Base-by-base conservation (phyloP, 139 green algal genomes). In the Raphidocelis subcapitata region DNA sequence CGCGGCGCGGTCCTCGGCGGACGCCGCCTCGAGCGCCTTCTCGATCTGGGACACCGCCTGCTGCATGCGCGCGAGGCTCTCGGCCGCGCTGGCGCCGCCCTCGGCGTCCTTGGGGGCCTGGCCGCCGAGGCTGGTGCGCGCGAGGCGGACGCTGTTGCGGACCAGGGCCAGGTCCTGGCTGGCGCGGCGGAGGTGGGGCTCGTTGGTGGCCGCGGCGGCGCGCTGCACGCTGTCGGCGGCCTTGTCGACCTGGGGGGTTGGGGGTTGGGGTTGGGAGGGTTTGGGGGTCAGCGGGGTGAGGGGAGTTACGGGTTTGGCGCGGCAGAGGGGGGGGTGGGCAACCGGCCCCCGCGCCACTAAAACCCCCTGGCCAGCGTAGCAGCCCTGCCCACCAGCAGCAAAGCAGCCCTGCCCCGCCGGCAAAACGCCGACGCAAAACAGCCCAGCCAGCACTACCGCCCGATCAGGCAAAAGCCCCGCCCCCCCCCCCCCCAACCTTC, bases 401-500 rank as follows among this genome's bases (percentile, higher is more conserved):
- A 20, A 12, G 8, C 12, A 20, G 8, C 41, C 8, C 41, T 20
- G 41, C 41, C 41, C 41, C 41, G 8, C 41, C 8, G 8, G 8
- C 41, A 49, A 49, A 8, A 8, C 41, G 8, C 41, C n/a, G n/a
- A n/a, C n/a, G n/a, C 8, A 12, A 49, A 49, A 8, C n/a, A n/a
- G n/a, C n/a, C n/a, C n/a, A n/a, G n/a, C n/a, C n/a, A n/a, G n/a
- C n/a, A n/a, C n/a, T n/a, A n/a, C n/a, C n/a, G n/a, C n/a, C n/a
- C n/a, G n/a, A n/a, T n/a, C n/a, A n/a, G n/a, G n/a, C n/a, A n/a
- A n/a, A n/a, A n/a, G n/a, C n/a, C n/a, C n/a, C 8, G 8, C 59
- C 61, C 69, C 8, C 47, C 69, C 41, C 28, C 41, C 41, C 41
- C 41, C 41, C 8, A 20, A 90, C 79, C 76, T 87, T 89, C 52